Evolutionary conservation across 2,329 filamentous ascomycete genomes (phyloP).

Genomic region (Sporothrix pseudoabietina): DNA sequence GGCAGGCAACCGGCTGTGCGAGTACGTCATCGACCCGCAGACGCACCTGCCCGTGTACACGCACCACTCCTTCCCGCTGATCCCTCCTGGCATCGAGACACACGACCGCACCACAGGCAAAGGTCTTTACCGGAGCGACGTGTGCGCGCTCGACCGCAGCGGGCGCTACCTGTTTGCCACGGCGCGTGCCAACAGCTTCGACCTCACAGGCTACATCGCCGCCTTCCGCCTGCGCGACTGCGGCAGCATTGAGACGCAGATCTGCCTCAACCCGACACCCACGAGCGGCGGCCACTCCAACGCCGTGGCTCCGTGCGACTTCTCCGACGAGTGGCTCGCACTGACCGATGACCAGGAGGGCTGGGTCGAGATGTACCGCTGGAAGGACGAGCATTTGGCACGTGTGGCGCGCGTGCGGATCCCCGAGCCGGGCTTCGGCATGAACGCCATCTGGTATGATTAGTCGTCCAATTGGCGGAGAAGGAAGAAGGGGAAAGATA

Average conservation of each 20-base stretch:
- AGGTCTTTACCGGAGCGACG: conserved; percentile 79
- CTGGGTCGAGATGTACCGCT: conserved; percentile 84
- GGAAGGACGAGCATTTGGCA: conserved; percentile 78
- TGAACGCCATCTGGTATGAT: conserved; percentile 97
- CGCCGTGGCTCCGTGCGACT: conserved; percentile 80
- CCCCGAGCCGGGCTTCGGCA: conserved; percentile 85
- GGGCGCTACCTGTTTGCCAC: conserved; percentile 81
- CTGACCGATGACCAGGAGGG: conserved; percentile 87
- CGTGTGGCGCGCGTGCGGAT: conserved; percentile 76
- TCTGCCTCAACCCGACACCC: conserved; percentile 80
- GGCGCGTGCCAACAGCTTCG: conserved; percentile 73
- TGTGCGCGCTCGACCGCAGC: conserved; percentile 71
- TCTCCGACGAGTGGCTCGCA: conserved; percentile 86
- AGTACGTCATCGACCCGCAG: conserved; percentile 75
- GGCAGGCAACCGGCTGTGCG: conserved; percentile 79
- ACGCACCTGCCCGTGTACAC: conserved; percentile 80
- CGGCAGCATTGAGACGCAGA: conserved; percentile 74
- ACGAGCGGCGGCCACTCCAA: conserved; percentile 89
- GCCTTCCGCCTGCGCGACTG: conserved; percentile 71
- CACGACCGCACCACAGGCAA: conserved; percentile 45
- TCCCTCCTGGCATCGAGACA: conserved; percentile 68
- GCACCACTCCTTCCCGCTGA: conserved; percentile 72
- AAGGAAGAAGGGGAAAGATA: background rate
- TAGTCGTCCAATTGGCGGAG: background rate
- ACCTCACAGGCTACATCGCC: conserved; percentile 78